phyloP scores from a whole-genome alignment of 1,139 yeast genomes.

The Candida gigantensis region DNA sequence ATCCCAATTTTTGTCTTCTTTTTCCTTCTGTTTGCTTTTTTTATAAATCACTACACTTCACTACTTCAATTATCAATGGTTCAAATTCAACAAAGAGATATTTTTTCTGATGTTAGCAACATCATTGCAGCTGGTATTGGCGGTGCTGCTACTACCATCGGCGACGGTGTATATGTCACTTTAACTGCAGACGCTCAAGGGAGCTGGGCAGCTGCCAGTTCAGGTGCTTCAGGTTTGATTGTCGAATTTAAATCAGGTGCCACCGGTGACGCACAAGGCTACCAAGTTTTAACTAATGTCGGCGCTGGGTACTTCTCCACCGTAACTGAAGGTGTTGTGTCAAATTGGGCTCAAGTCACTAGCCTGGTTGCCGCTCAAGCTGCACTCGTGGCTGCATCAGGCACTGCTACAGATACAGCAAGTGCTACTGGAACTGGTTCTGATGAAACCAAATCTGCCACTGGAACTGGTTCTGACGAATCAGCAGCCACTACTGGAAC shows the following conservation, averaged over 20 bases:
- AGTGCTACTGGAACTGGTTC: too few species aligned
- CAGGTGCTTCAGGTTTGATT: conserved; percentile 16
- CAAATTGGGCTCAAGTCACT: conserved; percentile 17
- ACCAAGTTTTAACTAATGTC: conserved; percentile 16
- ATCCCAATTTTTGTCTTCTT: not conserved
- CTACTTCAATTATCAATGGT: not conserved
- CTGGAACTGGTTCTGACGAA: too few species aligned
- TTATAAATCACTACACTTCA: not conserved
- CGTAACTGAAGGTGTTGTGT: conserved; percentile 17
- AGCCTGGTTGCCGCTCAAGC: conserved; percentile 14
- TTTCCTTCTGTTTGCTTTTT: conserved; percentile 2
- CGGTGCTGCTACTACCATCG: conserved; percentile 14
- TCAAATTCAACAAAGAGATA: conserved; percentile 5
- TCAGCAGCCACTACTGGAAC: too few species aligned
- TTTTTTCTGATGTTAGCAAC: conserved; percentile 14
- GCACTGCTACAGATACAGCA: not conserved
- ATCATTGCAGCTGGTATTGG: conserved; percentile 17
- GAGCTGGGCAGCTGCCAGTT: conserved; percentile 14
- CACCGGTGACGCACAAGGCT: conserved; percentile 11
- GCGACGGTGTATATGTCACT: conserved; percentile 15
- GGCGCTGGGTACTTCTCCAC: conserved; percentile 14
- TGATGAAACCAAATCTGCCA: too few species aligned
- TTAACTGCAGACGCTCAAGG: conserved; percentile 18
- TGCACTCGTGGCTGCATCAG: conserved; percentile 2
- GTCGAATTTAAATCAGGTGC: conserved; percentile 13